phyloP scores from a whole-genome alignment of 495 filamentous ascomycete genomes.

The Lasiosphaeria ovina region DNA sequence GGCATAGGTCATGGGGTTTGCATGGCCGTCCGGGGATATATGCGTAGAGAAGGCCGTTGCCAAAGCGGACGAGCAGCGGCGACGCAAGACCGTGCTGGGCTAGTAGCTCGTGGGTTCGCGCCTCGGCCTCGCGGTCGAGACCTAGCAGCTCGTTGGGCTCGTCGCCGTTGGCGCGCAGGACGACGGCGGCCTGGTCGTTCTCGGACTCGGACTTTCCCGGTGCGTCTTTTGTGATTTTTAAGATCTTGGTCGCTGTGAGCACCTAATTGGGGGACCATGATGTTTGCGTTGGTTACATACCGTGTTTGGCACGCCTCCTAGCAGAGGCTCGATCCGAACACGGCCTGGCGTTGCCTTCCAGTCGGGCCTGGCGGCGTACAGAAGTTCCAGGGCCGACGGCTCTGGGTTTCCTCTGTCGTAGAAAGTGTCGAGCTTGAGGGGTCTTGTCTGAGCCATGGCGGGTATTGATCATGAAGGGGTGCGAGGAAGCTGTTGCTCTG shows the following conservation, averaged over 20 bases:
- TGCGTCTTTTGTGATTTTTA: background rate
- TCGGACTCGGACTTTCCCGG: background rate
- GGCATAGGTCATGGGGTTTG: background rate
- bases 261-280: background rate
- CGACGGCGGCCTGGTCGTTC: background rate
- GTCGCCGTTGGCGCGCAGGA: background rate
- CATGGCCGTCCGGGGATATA: background rate
- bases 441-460: background rate
- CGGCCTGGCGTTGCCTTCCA: background rate
- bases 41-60: background rate
- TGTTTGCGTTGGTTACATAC: background rate
- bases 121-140: background rate
- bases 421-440: background rate
- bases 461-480: background rate
- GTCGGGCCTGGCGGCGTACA: background rate
- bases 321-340: background rate
- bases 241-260: background rate
- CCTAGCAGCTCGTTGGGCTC: background rate
- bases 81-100: background rate
- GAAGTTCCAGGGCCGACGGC: background rate
- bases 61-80: background rate
- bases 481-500: too few species aligned
- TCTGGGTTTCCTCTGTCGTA: background rate
- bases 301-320: background rate
- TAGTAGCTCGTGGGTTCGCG: background rate